Evolutionary conservation across 2,329 filamentous ascomycete species (phyloP), one percentile per base, ranked within the genome.

Genomic region (Phyllosticta ampelicida): DNA sequence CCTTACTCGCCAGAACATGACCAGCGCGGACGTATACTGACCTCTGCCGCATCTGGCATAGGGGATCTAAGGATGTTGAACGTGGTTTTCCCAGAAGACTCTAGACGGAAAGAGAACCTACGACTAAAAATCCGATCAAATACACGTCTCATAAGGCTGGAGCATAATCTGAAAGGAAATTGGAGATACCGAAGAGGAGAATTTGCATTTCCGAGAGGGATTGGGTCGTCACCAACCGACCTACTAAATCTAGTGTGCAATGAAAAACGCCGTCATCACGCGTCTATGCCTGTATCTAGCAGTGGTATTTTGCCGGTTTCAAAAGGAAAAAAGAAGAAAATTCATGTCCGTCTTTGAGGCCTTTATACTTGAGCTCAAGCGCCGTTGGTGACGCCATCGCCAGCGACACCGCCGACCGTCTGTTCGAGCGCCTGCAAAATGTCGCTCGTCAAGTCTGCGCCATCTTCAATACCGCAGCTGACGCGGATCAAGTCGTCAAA

Each of bases 391-490:
- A 53, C 19, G 49, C 54, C 57, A 20, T 58, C 58, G 21, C 54
- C 76, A 71, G 79, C 80, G 4, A 72, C 65, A 29, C 66, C 73
- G 51, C 81, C 77, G 48, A 89, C 83, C 1, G 89, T 89, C 73
- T 81, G 83, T 73, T 94, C 86, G 49, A 97, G 75, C 4, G 94
- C 94, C 72, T 88, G 86, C 63, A 90, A 72, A 16, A 95, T 84
- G 77, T 99, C 94, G 48, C 79, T 80, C 66, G 85, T 85, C 61
- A 99, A 78, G 73, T 99, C 94, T 61, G 86, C 84, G 8, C 84
- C 83, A 68, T 99, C 94, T 76, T 99, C 94, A 58, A 99, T 84
- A 67, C 94, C 94, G 71, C 90, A 96, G 79, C 90, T 95, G 61
- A 99, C 79, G 63, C 94, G 83, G 28, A 99, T 89, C 8, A 99